Evolutionary conservation across 2,329 filamentous ascomycete species (phyloP).

Genomic region (Colletotrichum zoysiae): DNA sequence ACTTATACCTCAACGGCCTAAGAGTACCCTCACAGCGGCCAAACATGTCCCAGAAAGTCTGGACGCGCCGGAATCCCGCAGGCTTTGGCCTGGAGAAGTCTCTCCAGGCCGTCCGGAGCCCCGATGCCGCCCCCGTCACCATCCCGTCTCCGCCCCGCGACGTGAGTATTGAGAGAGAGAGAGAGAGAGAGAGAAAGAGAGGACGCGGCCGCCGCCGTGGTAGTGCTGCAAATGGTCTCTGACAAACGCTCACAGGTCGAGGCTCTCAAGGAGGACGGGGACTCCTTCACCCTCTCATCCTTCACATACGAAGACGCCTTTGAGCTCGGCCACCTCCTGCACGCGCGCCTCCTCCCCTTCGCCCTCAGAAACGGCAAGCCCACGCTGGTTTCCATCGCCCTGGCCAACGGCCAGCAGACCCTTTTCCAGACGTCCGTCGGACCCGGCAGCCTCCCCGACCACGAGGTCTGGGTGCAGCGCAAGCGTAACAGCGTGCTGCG

Average conservation of each 20-base stretch:
- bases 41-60: constrained; percentile 54
- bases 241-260: constrained; percentile 43
- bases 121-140: constrained; percentile 26
- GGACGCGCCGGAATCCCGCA: constrained; percentile 46
- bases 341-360: constrained; percentile 70
- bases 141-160: constrained; percentile 42
- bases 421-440: constrained; percentile 79
- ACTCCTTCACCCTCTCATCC: constrained; percentile 59
- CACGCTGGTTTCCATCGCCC: constrained; percentile 73
- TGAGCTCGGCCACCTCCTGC: constrained; percentile 73
- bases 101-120: constrained; percentile 44
- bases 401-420: constrained; percentile 68
- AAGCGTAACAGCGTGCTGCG: constrained; percentile 80
- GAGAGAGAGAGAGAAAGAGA: too few species aligned
- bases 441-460: constrained; percentile 76
- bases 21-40: constrained; percentile 51
- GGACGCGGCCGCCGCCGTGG: too few species aligned
- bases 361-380: constrained; percentile 56
- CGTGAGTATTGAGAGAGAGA: constrained; percentile 38
- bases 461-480: constrained; percentile 76
- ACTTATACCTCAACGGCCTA: neutral
- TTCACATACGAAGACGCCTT: constrained; percentile 76
- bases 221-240: neutral
- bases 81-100: constrained; percentile 47
- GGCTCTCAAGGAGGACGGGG: constrained; percentile 51